These are phyloP conservation scores for Castanea crenata DNA, from an alignment of 306 rosid genomes.

Conservation along the genomic window DNA sequence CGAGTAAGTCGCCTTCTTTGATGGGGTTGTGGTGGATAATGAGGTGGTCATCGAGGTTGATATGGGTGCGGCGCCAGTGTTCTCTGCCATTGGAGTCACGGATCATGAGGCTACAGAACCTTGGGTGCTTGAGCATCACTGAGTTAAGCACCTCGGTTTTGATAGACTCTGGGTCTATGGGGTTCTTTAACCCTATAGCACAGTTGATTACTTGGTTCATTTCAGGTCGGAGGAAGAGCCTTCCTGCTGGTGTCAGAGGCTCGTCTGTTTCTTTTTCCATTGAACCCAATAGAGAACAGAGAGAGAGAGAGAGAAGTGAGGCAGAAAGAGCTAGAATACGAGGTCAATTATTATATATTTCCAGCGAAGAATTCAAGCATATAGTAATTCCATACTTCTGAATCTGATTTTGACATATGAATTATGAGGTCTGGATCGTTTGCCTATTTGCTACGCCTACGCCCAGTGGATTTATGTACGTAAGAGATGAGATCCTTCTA, in stretches of 20 bases:
- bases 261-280: conserved; percentile 36
- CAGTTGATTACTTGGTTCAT: conserved; percentile 66
- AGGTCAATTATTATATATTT: too few relatives aligned
- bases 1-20: neutral
- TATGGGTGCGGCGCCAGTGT: conserved; percentile 66
- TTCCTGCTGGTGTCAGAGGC: conserved; percentile 73
- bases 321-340: too few relatives aligned
- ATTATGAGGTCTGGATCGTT: too few relatives aligned
- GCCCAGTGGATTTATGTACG: too few relatives aligned
- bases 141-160: conserved; percentile 40
- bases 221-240: conserved; percentile 61
- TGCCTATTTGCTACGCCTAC: too few relatives aligned
- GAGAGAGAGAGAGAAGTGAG: neutral
- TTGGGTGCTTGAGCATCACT: conserved; percentile 46
- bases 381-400: too few relatives aligned
- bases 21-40: conserved; percentile 24
- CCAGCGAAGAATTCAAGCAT: too few relatives aligned
- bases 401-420: too few relatives aligned
- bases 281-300: neutral
- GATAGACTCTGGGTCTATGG: conserved; percentile 36
- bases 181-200: conserved; percentile 52
- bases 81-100: conserved; percentile 54
- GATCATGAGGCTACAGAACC: conserved; percentile 73
- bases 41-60: conserved; percentile 55
- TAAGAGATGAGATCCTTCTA: too few relatives aligned